Percentiles rank a stretch among this genome's conserved stretches.
These are phyloP conservation scores for Aspergillus chevalieri DNA, from an alignment of 2,329 filamentous ascomycete genomes.

Conservation along the genomic window DNA sequence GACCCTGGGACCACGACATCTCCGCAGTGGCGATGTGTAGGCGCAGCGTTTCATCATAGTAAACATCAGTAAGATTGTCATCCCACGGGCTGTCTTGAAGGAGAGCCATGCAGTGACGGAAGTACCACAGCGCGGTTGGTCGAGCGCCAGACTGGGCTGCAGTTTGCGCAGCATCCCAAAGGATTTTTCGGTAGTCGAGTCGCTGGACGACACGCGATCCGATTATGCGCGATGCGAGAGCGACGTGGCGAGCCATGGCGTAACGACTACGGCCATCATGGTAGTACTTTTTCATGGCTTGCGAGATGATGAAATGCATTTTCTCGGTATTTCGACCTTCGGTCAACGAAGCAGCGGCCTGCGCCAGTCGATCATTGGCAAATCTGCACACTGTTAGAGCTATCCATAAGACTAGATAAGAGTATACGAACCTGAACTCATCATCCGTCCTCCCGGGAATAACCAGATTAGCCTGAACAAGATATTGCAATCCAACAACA, in stretches of 20 bases:
- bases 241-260: slow-evolving; percentile 73
- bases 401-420: not conserved
- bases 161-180: slow-evolving; percentile 71
- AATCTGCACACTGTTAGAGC: slow-evolving; percentile 49
- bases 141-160: slow-evolving; percentile 78
- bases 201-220: slow-evolving; percentile 57
- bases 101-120: slow-evolving; percentile 67
- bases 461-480: slow-evolving; percentile 73
- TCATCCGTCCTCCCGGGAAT: slow-evolving; percentile 79
- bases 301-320: slow-evolving; percentile 88
- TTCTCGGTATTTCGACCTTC: slow-evolving; percentile 61
- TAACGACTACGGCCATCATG: slow-evolving; percentile 61
- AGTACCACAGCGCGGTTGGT: slow-evolving; percentile 76
- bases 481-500: slow-evolving; percentile 70
- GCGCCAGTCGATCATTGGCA: slow-evolving; percentile 78
- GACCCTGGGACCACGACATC: slow-evolving; percentile 72
- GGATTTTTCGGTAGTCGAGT: slow-evolving; percentile 63
- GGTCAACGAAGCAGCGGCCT: slow-evolving; percentile 63
- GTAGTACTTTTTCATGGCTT: slow-evolving; percentile 69
- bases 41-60: slow-evolving; percentile 78
- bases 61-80: slow-evolving; percentile 62
- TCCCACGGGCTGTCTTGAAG: slow-evolving; percentile 76
- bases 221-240: slow-evolving; percentile 69
- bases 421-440: slow-evolving; percentile 52
- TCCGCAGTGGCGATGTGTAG: slow-evolving; percentile 75